Percentiles rank a stretch among this genome's conserved stretches.
Conservation (phyloP, 2,329 filamentous ascomycete species). For the Alternaria metachromatica region DNA sequence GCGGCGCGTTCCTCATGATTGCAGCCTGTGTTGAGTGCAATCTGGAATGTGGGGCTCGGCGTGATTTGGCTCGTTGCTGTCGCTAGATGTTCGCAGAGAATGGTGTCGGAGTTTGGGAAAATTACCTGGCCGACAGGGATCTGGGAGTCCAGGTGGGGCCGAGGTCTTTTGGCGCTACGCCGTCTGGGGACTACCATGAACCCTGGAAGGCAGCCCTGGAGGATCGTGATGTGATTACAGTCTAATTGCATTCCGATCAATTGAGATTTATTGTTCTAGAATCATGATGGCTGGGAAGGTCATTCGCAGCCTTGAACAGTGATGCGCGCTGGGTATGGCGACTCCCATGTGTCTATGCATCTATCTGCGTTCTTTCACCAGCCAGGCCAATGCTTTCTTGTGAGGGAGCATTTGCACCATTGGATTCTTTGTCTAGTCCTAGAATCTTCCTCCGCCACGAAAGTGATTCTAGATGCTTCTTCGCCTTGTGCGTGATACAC, state of each 20-base stretch:
- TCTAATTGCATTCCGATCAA: neutral
- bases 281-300: neutral
- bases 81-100: constrained; percentile 1
- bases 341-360: constrained; percentile 1
- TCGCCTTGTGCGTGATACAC: constrained; percentile 71
- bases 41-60: neutral
- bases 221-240: neutral
- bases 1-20: constrained; percentile 22
- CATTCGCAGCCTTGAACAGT: neutral
- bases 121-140: constrained; percentile 32
- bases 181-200: neutral
- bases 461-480: constrained; percentile 45
- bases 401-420: neutral
- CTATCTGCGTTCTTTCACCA: constrained; percentile 7
- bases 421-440: neutral
- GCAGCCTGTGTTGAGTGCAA: neutral
- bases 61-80: constrained; percentile 4
- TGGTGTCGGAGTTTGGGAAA: constrained; percentile 22
- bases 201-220: neutral
- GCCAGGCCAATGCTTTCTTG: constrained; percentile 3
- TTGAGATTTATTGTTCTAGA: neutral
- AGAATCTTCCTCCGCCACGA: constrained; percentile 44
- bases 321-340: neutral
- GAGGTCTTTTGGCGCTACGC: constrained; percentile 5
- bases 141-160: constrained; percentile 12